phyloP scores from a whole-genome alignment of 129 eudicot species.

The Escallonia rubra region DNA sequence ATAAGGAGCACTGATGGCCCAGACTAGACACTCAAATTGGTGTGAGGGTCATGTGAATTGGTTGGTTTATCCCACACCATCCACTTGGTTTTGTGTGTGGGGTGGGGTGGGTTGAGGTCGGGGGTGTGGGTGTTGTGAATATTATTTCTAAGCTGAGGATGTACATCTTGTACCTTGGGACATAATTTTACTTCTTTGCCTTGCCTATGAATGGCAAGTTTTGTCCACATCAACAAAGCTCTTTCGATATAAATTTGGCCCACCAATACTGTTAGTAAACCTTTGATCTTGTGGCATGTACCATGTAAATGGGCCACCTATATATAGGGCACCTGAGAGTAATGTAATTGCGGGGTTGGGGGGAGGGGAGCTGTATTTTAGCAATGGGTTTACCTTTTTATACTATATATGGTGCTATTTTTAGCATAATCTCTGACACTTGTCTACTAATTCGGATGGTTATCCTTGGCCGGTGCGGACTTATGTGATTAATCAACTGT shows the following conservation, averaged over 20 bases:
- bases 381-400: too few species aligned
- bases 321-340: too few species aligned
- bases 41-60: constrained; percentile 16
- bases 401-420: too few species aligned
- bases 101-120: too few species aligned
- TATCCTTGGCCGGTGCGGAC: neutral
- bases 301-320: neutral
- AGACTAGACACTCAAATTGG: constrained; percentile 8
- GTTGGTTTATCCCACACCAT: constrained; percentile 15
- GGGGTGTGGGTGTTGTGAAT: too few species aligned
- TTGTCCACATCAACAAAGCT: constrained; percentile 12
- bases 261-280: neutral
- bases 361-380: too few species aligned
- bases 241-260: neutral
- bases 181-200: constrained; percentile 9
- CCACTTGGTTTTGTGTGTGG: constrained; percentile 13
- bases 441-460: neutral
- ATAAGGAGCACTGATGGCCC: constrained; percentile 24
- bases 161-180: neutral
- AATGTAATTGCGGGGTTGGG: too few species aligned
- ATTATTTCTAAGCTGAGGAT: too few species aligned
- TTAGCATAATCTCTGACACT: too few species aligned
- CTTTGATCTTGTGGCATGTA: neutral
- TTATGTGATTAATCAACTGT: too few species aligned
- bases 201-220: constrained; percentile 10